phyloP scores from a whole-genome alignment of 139 green algal genomes.

The Penium margaritaceum region DNA sequence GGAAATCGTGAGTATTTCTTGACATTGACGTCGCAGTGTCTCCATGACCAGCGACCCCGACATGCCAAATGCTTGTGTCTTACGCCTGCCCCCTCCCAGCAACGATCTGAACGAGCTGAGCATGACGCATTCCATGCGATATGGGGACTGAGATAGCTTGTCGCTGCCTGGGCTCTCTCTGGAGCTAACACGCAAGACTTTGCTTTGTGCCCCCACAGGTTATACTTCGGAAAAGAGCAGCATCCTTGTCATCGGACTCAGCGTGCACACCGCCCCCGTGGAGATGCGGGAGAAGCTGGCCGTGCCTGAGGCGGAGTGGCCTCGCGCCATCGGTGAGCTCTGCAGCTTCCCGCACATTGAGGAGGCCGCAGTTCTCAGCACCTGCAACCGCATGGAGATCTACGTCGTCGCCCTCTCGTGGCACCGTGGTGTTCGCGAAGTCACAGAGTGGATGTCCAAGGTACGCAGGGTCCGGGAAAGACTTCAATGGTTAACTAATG shows the following conservation, averaged over 20 bases:
- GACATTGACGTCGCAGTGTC: no score
- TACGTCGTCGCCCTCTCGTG: slow-evolving; percentile 90
- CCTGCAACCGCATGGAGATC: slow-evolving; percentile 98
- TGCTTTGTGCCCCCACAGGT: slow-evolving; percentile 11
- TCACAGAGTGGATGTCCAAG: slow-evolving; percentile 95
- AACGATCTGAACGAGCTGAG: no score
- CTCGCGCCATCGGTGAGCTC: slow-evolving; percentile 85
- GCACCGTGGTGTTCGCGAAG: slow-evolving; percentile 85
- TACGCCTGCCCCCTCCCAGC: no score
- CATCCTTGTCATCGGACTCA: slow-evolving; percentile 93
- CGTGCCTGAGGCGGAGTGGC: slow-evolving; percentile 88
- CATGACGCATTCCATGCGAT: no score
- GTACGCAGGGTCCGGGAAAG: slow-evolving; percentile 10
- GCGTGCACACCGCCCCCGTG: slow-evolving; percentile 88
- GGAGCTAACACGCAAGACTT: no score
- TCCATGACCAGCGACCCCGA: no score
- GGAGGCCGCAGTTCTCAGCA: slow-evolving; percentile 92
- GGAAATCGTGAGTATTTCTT: slow-evolving; percentile 19
- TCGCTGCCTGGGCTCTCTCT: no score
- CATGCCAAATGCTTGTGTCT: neutral
- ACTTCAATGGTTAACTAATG: no score
- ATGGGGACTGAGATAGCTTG: no score
- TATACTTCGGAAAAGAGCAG: slow-evolving; percentile 67
- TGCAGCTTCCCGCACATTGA: slow-evolving; percentile 89
- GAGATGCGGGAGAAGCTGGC: slow-evolving; percentile 94